phyloP scores from a whole-genome alignment of 2,329 filamentous ascomycete species.

The Nigrospora sphaerica region DNA sequence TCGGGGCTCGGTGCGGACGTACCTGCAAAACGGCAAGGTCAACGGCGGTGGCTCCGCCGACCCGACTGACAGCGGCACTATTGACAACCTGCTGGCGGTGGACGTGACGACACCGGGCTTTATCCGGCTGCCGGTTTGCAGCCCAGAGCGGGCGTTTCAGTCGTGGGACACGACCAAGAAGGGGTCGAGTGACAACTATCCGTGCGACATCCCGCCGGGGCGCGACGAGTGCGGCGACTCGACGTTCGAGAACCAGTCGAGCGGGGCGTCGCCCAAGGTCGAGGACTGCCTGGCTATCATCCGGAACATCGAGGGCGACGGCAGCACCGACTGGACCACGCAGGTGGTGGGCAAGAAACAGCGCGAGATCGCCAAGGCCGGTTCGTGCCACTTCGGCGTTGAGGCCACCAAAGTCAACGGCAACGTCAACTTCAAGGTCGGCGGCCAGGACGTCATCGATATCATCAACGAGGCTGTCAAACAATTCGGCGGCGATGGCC shows the following conservation, averaged over 20 bases:
- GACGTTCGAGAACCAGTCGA: constrained; percentile 25
- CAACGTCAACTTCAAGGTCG: constrained; percentile 16
- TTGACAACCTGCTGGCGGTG: constrained; percentile 12
- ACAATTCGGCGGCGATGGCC: constrained; percentile 18
- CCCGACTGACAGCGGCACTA: constrained; percentile 11
- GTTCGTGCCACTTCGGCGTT: constrained; percentile 25
- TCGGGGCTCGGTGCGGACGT: constrained; percentile 18
- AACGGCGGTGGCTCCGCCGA: constrained; percentile 20
- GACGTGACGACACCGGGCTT: constrained; percentile 25
- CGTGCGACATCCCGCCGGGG: constrained; percentile 21
- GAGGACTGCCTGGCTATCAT: constrained; percentile 26
- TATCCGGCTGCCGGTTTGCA: constrained; percentile 30
- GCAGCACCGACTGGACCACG: constrained; percentile 4
- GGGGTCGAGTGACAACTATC: constrained; percentile 18
- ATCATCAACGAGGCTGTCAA: constrained; percentile 22
- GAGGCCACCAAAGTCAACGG: constrained; percentile 15
- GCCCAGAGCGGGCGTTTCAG: constrained; percentile 20
- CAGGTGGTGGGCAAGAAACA: constrained; percentile 5
- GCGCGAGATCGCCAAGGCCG: constrained; percentile 15
- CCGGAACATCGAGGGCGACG: constrained; percentile 21
- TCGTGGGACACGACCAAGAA: constrained; percentile 20
- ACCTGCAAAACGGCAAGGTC: constrained; percentile 17
- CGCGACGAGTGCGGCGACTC: constrained; percentile 20
- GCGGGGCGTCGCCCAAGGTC: constrained; percentile 22
- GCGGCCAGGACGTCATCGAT: constrained; percentile 25